Conservation (phyloP, 495 filamentous ascomycete species). For the Evansstolkia leycettana region DNA sequence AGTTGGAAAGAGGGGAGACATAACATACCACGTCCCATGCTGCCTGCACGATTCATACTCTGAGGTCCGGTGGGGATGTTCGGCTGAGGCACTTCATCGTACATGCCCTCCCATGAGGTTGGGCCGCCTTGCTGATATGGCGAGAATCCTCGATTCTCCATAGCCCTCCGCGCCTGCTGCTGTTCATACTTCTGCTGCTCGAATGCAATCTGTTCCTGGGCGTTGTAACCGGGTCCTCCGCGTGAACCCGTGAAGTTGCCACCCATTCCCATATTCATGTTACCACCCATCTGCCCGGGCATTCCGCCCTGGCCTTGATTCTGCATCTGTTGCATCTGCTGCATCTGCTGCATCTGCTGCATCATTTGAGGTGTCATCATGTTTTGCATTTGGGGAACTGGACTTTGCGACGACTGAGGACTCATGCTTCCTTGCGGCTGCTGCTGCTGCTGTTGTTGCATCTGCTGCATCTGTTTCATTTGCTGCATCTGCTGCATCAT, state of each 20-base stretch:
- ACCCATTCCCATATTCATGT: slow-evolving; percentile 6
- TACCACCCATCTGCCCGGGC: slow-evolving; percentile 13
- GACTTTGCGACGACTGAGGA: slow-evolving; percentile 33
- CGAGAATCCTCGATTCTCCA: slow-evolving; percentile 34
- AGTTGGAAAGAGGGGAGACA: no score
- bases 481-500: slow-evolving; percentile 78
- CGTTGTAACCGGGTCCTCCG: slow-evolving; percentile 48
- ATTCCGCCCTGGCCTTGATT: slow-evolving; percentile 24
- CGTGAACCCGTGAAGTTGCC: slow-evolving; percentile 22
- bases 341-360: slow-evolving; percentile 65
- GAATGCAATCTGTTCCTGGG: slow-evolving; percentile 67
- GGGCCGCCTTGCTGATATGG: slow-evolving; percentile 46
- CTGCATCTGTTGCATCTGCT: slow-evolving; percentile 51
- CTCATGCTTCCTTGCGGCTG: slow-evolving; percentile 33
- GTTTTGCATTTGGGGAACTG: slow-evolving; percentile 32
- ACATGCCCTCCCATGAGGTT: slow-evolving; percentile 97
- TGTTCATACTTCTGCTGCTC: slow-evolving; percentile 83
- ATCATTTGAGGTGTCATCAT: slow-evolving; percentile 56
- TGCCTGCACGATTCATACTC: slow-evolving; percentile 35
- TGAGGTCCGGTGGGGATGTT: slow-evolving; percentile 44
- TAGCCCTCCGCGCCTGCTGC: slow-evolving; percentile 44
- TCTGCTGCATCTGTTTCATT: slow-evolving; percentile 65
- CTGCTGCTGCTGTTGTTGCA: slow-evolving; percentile 40
- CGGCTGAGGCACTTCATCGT: slow-evolving; percentile 92
- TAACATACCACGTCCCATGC: slow-evolving; percentile 39